A percentile compares a stretch with the other conserved stretches of the same genome.
Evolutionary conservation across 495 filamentous ascomycete species (phyloP).

Genomic region (Tirmania nivea): DNA sequence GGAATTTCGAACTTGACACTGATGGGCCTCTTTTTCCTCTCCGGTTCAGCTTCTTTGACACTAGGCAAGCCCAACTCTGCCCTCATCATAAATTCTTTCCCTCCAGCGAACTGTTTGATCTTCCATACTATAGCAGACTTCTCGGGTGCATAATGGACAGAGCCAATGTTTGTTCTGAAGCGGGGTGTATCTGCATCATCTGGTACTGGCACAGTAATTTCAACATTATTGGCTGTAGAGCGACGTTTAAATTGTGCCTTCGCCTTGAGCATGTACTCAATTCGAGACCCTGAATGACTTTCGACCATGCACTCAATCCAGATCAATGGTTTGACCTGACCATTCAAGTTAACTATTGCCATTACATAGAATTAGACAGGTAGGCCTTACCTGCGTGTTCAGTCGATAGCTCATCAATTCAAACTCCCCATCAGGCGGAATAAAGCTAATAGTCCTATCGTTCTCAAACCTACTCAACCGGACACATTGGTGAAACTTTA

Average conservation of each 20-base stretch:
- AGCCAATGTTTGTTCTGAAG: conserved; percentile 93
- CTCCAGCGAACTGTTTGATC: conserved; percentile 98
- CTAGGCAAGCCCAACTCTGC: conserved; percentile 90
- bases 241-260: conserved; percentile 96
- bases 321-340: conserved; percentile 75
- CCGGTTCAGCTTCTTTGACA: conserved; percentile 92
- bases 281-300: conserved; percentile 76
- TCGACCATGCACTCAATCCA: conserved; percentile 99
- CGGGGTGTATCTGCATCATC: conserved; percentile 92
- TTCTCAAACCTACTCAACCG: conserved; percentile 92
- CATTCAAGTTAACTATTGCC: too few relatives aligned
- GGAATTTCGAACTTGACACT: conserved; percentile 99
- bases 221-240: conserved; percentile 95
- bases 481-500: conserved; percentile 99
- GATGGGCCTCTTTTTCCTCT: conserved; percentile 80
- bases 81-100: conserved; percentile 97
- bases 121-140: conserved; percentile 98
- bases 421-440: conserved; percentile 94
- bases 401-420: conserved; percentile 98
- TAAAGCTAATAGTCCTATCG: conserved; percentile 96
- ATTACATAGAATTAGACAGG: too few relatives aligned
- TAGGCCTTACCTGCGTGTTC: conserved; percentile 48
- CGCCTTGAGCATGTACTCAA: conserved; percentile 98
- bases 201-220: conserved; percentile 90
- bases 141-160: conserved; percentile 96